Percentiles rank a stretch among this genome's conserved stretches.
phyloP scores from a whole-genome alignment of 257 asterid genomes.

The Leonotis leonurus region DNA sequence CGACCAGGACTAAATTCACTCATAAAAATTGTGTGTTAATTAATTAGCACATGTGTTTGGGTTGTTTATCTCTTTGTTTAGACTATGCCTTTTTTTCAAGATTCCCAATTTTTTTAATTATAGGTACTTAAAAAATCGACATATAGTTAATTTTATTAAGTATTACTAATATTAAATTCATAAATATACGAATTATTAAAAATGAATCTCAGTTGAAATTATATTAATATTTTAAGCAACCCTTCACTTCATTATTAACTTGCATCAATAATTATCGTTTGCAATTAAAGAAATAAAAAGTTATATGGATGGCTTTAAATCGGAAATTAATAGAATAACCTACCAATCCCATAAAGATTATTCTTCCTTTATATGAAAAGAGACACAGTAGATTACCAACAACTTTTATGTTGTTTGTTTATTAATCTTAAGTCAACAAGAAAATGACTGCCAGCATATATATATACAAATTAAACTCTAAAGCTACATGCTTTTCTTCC shows the following conservation, averaged over 20 bases:
- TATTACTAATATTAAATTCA: no score
- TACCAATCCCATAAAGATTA: constrained; percentile 19
- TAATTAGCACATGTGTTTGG: not conserved
- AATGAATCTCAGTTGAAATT: not conserved
- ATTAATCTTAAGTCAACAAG: constrained; percentile 31
- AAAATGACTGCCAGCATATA: constrained; percentile 31
- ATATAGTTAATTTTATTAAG: no score
- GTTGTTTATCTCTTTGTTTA: not conserved
- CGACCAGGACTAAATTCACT: no score
- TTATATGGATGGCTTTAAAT: not conserved
- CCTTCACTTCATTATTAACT: not conserved
- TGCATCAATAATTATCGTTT: not conserved
- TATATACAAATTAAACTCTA: constrained; percentile 22
- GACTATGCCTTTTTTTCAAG: no score
- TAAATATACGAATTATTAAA: not conserved
- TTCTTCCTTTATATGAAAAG: constrained; percentile 20
- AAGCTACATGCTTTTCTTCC: constrained; percentile 25
- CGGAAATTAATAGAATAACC: constrained; percentile 1
- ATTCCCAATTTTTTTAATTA: no score
- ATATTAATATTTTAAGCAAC: not conserved
- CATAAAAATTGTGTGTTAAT: no score
- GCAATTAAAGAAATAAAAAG: constrained; percentile 1
- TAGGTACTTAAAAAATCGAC: no score
- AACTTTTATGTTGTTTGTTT: constrained; percentile 20
- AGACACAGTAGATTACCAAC: constrained; percentile 23